Evolutionary conservation across 1,284 basidiomycete genomes (phyloP).

Genomic region (Trichosporon sp.): DNA sequence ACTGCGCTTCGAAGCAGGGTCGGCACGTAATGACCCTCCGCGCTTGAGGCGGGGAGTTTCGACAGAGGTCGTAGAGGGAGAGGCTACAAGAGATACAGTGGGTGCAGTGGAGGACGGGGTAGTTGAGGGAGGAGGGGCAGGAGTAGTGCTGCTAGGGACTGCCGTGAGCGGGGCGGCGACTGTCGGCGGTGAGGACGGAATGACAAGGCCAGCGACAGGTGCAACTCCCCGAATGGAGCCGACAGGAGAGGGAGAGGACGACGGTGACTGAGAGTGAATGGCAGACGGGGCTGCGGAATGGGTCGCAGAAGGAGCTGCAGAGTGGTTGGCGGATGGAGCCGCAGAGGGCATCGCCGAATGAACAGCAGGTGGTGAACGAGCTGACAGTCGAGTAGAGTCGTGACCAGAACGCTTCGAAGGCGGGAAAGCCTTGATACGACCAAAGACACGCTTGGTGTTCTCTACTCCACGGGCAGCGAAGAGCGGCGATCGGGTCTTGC

Average conservation of each 20-base stretch:
- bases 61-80: background rate
- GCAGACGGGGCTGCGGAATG: background rate
- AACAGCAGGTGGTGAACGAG: background rate
- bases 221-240: constrained; percentile 13
- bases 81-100: background rate
- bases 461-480: constrained; percentile 26
- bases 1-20: background rate
- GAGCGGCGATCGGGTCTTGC: constrained; percentile 15
- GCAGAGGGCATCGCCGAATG: background rate
- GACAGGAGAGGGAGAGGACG: constrained; percentile 10
- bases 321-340: background rate
- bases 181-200: background rate
- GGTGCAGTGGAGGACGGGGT: background rate
- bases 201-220: background rate
- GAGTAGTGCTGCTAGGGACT: background rate
- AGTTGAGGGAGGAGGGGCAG: background rate
- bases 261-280: background rate
- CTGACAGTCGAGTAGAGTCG: background rate
- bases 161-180: background rate
- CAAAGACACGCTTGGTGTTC: constrained; percentile 33
- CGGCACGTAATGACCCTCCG: background rate
- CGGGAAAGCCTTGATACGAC: constrained; percentile 37
- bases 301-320: background rate
- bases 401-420: constrained; percentile 14
- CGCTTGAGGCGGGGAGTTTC: constrained; percentile 1